phyloP scores from a whole-genome alignment of 2,329 filamentous ascomycete genomes.

The Aspergillus ochraceus region DNA sequence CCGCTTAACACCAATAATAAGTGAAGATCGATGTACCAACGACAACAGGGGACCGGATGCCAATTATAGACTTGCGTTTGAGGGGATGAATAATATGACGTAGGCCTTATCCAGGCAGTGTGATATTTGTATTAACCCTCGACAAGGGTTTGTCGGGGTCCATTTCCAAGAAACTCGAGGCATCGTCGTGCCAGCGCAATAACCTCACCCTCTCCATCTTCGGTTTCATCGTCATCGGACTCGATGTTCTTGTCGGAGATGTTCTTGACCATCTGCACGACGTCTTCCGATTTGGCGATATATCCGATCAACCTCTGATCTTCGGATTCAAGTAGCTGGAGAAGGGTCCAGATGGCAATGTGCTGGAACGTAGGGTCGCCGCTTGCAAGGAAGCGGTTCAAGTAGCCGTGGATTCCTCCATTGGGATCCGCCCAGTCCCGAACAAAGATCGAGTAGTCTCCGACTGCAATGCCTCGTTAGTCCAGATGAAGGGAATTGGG shows the following conservation, averaged over 20 bases:
- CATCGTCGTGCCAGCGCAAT: slow-evolving; percentile 88
- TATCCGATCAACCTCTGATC: slow-evolving; percentile 84
- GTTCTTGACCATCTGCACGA: slow-evolving; percentile 85
- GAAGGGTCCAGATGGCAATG: slow-evolving; percentile 96
- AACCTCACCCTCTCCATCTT: slow-evolving; percentile 90
- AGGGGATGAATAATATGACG: slow-evolving; percentile 7
- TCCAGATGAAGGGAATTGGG: slow-evolving; percentile 2
- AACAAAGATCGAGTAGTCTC: slow-evolving; percentile 94
- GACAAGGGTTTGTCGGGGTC: slow-evolving; percentile 73
- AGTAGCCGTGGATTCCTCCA: slow-evolving; percentile 92
- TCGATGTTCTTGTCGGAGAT: slow-evolving; percentile 90
- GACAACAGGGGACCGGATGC: slow-evolving; percentile 9
- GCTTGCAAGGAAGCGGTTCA: slow-evolving; percentile 87
- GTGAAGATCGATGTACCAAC: slow-evolving; percentile 20
- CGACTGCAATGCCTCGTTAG: slow-evolving; percentile 60
- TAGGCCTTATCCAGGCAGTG: slow-evolving; percentile 3
- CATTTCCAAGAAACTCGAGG: slow-evolving; percentile 79
- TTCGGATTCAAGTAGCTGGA: slow-evolving; percentile 93
- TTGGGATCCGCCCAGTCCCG: slow-evolving; percentile 90
- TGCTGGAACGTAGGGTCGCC: slow-evolving; percentile 98
- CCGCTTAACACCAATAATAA: slow-evolving; percentile 30
- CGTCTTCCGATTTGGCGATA: slow-evolving; percentile 86
- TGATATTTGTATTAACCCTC: slow-evolving; percentile 60
- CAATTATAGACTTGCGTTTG: slow-evolving; percentile 10
- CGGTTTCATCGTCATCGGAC: slow-evolving; percentile 79